Evolutionary conservation across 2,329 filamentous ascomycete genomes (phyloP).

Genomic region (Aspergillus sp.): DNA sequence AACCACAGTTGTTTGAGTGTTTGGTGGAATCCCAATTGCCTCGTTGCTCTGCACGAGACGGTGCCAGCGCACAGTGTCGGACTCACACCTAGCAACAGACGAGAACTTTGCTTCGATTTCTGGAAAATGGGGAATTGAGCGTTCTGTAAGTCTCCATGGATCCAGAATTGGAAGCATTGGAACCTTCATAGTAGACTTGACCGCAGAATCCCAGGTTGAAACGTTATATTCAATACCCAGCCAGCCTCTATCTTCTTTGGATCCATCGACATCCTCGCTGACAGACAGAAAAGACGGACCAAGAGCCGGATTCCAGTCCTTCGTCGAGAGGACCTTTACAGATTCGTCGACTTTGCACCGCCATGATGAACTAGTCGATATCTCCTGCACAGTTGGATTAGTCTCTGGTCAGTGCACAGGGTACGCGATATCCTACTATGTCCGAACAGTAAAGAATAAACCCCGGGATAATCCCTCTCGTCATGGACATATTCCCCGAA

Average conservation of each 20-base stretch:
- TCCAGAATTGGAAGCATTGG: conserved; percentile 9
- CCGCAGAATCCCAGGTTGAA: not conserved
- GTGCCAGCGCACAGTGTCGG: not conserved
- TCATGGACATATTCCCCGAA: conserved; percentile 4
- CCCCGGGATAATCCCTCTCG: not conserved
- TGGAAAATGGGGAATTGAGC: not conserved
- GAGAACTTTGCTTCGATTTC: not conserved
- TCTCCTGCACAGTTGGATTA: not conserved
- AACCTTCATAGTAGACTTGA: not conserved
- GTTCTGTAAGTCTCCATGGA: not conserved
- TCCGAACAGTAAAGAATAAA: not conserved
- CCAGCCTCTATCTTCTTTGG: not conserved
- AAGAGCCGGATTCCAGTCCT: conserved; percentile 7
- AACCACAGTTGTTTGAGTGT: not conserved
- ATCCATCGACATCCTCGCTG: conserved; percentile 1
- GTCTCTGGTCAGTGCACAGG: too few relatives aligned
- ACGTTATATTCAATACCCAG: not conserved
- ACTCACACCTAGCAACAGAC: not conserved
- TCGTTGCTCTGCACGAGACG: not conserved
- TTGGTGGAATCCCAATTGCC: not conserved
- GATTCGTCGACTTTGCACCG: not conserved
- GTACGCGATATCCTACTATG: too few relatives aligned
- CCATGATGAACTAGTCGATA: not conserved
- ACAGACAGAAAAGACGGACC: conserved; percentile 6
- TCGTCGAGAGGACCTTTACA: not conserved